Base-by-base conservation (phyloP, 768 basidiomycete species). In the Stropharia rugosoannulata region DNA sequence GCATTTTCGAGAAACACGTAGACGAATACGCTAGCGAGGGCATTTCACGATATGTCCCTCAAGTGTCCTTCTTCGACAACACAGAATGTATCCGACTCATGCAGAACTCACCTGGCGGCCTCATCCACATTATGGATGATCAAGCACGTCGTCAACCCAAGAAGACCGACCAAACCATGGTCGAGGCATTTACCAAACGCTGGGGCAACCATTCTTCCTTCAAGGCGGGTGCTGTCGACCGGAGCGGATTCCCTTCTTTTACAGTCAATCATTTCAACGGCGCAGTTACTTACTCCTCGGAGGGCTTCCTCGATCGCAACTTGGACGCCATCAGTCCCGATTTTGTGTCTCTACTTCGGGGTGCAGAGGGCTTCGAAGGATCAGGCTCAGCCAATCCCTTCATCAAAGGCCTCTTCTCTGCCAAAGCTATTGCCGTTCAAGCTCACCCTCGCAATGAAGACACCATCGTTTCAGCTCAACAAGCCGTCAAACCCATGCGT, bases 41-140 rank as follows among this genome's bases (percentile, higher is more conserved):
- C 19, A 85, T 98, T 60, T 74, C 85, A 1, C 79, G 77, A 1
- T 79, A 83, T 51, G 81, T 90, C 2, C 90, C 90, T 0, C 75
- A 82, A 29, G 74, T 91, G 0, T 82, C 87, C 0, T 95, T 89
- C 75, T 93, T 93, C 68, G 93, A 96, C 73, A 98, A 98, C 69
- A 69, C 87, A 9, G 95, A 98, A 67, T 94, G 92, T 62, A 71
- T 98, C 29, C 84, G 93, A 7, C 77, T 99, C 29, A 73, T 98
- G 40, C 89, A 94, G 66, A 88, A 93, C 66, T 78, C 77, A 52
- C 94, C 92, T 1, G 95, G 95, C 9, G 97, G 97, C 1, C 77
- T 99, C 32, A 86, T 98, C 51, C 93, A 96, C 64, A 98, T 98
- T 70, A 93, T 98, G 89, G 95, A 98, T 66, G 96, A 98, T 66